Conservation (phyloP, 805 yeast genomes). For the Wickerhamiella nectarea region DNA sequence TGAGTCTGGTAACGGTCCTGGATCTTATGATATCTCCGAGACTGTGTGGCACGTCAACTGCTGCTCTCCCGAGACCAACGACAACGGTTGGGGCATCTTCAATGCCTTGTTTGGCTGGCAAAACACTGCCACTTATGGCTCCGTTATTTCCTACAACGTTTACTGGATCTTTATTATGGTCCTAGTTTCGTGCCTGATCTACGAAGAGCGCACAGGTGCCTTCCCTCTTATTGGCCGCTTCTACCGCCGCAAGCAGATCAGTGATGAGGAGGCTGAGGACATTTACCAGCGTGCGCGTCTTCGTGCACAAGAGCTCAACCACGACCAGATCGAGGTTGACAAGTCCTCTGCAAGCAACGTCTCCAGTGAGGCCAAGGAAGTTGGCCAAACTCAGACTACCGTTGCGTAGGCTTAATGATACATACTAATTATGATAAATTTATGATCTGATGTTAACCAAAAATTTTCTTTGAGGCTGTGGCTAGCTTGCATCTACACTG, state of each 20-base stretch:
- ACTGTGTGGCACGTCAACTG: constrained; percentile 95
- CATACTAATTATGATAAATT: not conserved
- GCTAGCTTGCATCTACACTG: too few species aligned
- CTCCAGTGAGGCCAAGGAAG: not conserved
- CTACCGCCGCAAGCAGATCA: constrained; percentile 29
- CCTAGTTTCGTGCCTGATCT: constrained; percentile 48
- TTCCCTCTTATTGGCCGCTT: constrained; percentile 40
- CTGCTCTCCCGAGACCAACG: constrained; percentile 74
- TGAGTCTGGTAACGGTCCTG: constrained; percentile 87
- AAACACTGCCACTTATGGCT: constrained; percentile 88
- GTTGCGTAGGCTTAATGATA: not conserved
- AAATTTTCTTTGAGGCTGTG: not conserved
- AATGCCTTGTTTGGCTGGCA: constrained; percentile 95
- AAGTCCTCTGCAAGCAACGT: constrained; percentile 2
- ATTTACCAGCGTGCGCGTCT: constrained; percentile 19
- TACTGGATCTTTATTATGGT: constrained; percentile 69
- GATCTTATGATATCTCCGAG: constrained; percentile 69
- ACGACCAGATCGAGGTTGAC: constrained; percentile 9
- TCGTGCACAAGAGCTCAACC: constrained; percentile 11
- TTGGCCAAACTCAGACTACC: not conserved
- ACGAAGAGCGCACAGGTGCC: constrained; percentile 74
- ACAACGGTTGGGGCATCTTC: constrained; percentile 90
- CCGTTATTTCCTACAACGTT: constrained; percentile 73
- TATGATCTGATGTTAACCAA: not conserved
- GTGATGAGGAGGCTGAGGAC: constrained; percentile 28